Evolutionary conservation across 352 stramenopile genomes (phyloP).

Genomic region (Globisporangium okanoganense): DNA sequence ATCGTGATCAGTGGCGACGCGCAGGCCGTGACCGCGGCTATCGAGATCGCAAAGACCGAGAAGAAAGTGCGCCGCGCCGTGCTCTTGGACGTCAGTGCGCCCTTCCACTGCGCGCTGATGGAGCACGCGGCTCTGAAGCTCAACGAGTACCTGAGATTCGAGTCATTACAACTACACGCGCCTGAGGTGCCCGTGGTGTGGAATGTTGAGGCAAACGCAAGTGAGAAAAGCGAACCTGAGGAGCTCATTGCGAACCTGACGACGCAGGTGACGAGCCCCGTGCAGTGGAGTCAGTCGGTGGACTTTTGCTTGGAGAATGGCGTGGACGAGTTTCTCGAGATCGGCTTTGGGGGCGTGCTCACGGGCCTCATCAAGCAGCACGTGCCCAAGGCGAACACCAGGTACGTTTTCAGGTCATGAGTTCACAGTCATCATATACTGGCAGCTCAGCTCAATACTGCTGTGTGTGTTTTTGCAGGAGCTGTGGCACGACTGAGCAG

Average conservation of each 20-base stretch:
- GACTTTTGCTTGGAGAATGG: conserved; percentile 56
- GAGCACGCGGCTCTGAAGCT: conserved; percentile 52
- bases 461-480: conserved; percentile 24
- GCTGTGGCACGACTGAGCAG: conserved; percentile 55
- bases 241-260: conserved; percentile 45
- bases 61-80: conserved; percentile 72
- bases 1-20: conserved; percentile 71
- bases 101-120: conserved; percentile 85
- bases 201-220: conserved; percentile 63
- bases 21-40: conserved; percentile 43
- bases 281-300: conserved; percentile 81
- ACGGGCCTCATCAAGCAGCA: conserved; percentile 78
- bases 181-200: conserved; percentile 71
- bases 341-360: conserved; percentile 69
- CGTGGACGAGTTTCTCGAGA: conserved; percentile 56
- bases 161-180: conserved; percentile 21
- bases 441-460: neutral
- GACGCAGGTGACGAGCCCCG: conserved; percentile 59
- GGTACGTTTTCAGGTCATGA: conserved; percentile 16
- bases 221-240: conserved; percentile 27
- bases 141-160: conserved; percentile 21
- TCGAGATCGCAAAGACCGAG: conserved; percentile 54
- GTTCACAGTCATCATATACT: neutral
- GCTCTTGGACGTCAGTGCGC: conserved; percentile 74
- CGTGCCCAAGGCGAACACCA: conserved; percentile 20